Percentiles rank a stretch among this genome's conserved stretches.
These are phyloP conservation scores for Cornus florida DNA, from an alignment of 148 eudicot genomes.

Conservation along the genomic window DNA sequence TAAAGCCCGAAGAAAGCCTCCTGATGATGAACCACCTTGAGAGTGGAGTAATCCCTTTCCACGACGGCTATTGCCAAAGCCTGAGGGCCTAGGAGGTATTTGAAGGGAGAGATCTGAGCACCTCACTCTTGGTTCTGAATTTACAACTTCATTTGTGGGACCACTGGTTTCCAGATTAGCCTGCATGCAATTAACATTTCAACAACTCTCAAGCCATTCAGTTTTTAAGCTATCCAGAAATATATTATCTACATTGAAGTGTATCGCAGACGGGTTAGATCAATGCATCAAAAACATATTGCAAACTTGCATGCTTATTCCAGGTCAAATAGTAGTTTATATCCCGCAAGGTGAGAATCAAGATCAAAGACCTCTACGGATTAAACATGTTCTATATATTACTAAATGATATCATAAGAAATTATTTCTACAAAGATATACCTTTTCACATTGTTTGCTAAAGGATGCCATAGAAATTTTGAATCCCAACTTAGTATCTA, in stretches of 20 bases:
- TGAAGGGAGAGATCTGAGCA: conserved; percentile 64
- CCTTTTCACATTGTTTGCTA: background rate
- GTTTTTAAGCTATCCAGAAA: background rate
- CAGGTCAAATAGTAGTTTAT: background rate
- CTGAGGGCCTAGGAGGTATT: conserved; percentile 60
- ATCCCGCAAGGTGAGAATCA: background rate
- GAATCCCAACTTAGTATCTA: background rate
- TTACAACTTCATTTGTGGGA: conserved; percentile 27
- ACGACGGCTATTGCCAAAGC: conserved; percentile 43
- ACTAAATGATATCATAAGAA: no score
- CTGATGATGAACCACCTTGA: conserved; percentile 49
- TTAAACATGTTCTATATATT: no score
- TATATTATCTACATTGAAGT: background rate
- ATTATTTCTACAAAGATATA: no score
- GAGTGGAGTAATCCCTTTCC: conserved; percentile 46
- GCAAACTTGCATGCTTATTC: background rate
- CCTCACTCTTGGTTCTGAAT: conserved; percentile 38
- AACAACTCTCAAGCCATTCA: background rate
- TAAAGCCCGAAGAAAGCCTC: conserved; percentile 62
- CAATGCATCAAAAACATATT: background rate
- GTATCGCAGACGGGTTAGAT: background rate
- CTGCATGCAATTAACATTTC: conserved; percentile 34
- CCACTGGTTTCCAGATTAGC: conserved; percentile 25
- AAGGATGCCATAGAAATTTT: background rate
- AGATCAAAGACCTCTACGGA: background rate